Conservation (phyloP, 345 rosid genomes). For the Eucalyptus urophylla region DNA sequence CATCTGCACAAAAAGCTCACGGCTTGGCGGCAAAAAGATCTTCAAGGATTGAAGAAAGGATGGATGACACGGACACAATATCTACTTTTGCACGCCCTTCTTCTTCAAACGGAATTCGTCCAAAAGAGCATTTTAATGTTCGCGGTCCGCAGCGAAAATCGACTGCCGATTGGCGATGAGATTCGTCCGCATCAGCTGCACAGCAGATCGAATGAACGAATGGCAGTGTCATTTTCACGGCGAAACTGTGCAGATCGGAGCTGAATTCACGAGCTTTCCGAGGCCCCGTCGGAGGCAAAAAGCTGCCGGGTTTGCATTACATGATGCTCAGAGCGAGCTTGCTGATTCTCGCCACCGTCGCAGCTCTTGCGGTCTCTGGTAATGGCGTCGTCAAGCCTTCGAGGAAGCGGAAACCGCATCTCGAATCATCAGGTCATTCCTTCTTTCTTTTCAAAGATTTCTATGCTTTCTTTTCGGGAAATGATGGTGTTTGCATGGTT, state of each 20-base stretch:
- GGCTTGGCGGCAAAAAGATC: background rate
- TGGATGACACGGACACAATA: accelerated
- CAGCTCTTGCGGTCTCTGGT: slow-evolving; percentile 3
- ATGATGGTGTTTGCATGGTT: background rate
- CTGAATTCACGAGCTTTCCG: background rate
- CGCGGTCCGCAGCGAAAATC: background rate
- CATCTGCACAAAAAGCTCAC: background rate
- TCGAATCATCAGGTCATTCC: background rate
- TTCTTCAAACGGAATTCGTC: background rate
- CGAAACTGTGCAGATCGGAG: background rate
- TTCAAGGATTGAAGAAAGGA: background rate
- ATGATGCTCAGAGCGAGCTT: slow-evolving; percentile 18
- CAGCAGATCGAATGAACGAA: background rate
- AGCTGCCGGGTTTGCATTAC: background rate
- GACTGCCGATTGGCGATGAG: slow-evolving; percentile 9
- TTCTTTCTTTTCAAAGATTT: background rate
- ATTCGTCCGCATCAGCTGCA: background rate
- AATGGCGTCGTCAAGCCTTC: background rate
- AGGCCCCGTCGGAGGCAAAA: background rate
- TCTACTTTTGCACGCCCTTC: background rate
- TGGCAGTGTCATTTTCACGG: background rate
- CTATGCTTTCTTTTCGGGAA: background rate
- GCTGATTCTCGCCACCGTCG: slow-evolving; percentile 6
- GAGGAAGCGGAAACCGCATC: background rate
- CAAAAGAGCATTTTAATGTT: background rate